Conservation (phyloP, 2,329 filamentous ascomycete genomes). For the Periconia digitata region DNA sequence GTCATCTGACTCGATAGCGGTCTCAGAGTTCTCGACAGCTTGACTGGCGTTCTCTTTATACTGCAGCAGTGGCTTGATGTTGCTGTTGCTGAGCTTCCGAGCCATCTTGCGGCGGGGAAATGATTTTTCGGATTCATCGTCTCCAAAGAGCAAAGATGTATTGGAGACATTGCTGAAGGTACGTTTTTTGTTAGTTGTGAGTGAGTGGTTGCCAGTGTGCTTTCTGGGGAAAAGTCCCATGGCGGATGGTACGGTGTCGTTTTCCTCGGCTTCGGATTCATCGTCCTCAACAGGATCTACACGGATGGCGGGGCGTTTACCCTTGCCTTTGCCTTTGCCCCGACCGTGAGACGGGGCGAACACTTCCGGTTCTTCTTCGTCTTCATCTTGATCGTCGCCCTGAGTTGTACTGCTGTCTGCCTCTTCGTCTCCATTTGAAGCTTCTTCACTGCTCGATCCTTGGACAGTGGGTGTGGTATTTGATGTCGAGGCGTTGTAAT, state of each 20-base stretch:
- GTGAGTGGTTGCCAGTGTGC: slow-evolving; percentile 28
- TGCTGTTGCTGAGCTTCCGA: slow-evolving; percentile 38
- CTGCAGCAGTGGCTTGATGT: slow-evolving; percentile 36
- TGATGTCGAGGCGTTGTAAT: slow-evolving; percentile 19
- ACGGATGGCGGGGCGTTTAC: slow-evolving; percentile 40
- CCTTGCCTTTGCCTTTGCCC: slow-evolving; percentile 30
- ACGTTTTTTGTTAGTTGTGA: slow-evolving; percentile 40
- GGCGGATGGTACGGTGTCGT: slow-evolving; percentile 29
- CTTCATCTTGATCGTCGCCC: slow-evolving; percentile 32
- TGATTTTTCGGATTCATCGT: slow-evolving; percentile 32
- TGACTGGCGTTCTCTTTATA: slow-evolving; percentile 32
- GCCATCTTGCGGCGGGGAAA: slow-evolving; percentile 44
- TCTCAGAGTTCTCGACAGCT: slow-evolving; percentile 27
- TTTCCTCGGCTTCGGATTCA: slow-evolving; percentile 32
- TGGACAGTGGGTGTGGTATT: slow-evolving; percentile 25
- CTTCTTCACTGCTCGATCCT: slow-evolving; percentile 31
- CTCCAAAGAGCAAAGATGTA: slow-evolving; percentile 40
- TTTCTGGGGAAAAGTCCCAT: slow-evolving; percentile 34
- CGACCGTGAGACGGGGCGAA: slow-evolving; percentile 37
- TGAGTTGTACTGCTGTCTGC: slow-evolving; percentile 36
- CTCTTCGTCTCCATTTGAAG: slow-evolving; percentile 37
- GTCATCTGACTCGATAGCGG: slow-evolving; percentile 43
- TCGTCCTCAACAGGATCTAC: slow-evolving; percentile 35
- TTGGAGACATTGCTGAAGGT: slow-evolving; percentile 44
- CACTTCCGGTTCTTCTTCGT: slow-evolving; percentile 37